phyloP scores from a whole-genome alignment of 805 yeast species.

The Clavispora fructus region DNA sequence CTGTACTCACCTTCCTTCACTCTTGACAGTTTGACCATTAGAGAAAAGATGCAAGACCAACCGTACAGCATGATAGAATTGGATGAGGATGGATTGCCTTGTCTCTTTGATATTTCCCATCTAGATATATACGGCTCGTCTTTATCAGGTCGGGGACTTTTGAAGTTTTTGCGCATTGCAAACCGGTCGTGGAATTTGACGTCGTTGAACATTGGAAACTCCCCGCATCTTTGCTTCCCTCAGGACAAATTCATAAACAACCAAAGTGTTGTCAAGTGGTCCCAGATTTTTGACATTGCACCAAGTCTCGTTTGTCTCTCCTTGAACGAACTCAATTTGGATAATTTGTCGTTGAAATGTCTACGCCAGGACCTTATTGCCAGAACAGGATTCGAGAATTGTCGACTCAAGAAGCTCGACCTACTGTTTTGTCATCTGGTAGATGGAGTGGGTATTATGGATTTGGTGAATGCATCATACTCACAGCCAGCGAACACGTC shows the following conservation, averaged over 20 bases:
- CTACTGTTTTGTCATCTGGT: constrained; percentile 31
- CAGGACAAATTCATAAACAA: constrained; percentile 8
- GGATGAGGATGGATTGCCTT: constrained; percentile 17
- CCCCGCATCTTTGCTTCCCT: constrained; percentile 8
- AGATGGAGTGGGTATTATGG: constrained; percentile 36
- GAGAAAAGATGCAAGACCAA: constrained; percentile 22
- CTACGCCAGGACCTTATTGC: constrained; percentile 23
- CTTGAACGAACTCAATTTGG: constrained; percentile 33
- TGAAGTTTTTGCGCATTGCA: constrained; percentile 7
- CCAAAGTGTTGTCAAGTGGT: constrained; percentile 6
- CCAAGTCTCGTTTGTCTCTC: constrained; percentile 20
- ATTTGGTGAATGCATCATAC: constrained; percentile 18
- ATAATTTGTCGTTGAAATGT: constrained; percentile 26
- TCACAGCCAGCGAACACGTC: constrained; percentile 3
- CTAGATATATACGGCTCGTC: constrained; percentile 25
- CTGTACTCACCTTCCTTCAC: constrained; percentile 24
- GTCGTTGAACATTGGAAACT: constrained; percentile 11
- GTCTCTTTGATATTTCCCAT: constrained; percentile 16
- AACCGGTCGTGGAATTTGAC: constrained; percentile 3
- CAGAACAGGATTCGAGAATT: constrained; percentile 10
- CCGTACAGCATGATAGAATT: constrained; percentile 26
- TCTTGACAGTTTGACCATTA: constrained; percentile 22
- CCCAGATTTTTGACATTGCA: constrained; percentile 8
- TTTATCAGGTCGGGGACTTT: constrained; percentile 8
- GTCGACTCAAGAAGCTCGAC: constrained; percentile 24